phyloP scores from a whole-genome alignment of 352 stramenopile genomes.

The Pythium pyrilobum region DNA sequence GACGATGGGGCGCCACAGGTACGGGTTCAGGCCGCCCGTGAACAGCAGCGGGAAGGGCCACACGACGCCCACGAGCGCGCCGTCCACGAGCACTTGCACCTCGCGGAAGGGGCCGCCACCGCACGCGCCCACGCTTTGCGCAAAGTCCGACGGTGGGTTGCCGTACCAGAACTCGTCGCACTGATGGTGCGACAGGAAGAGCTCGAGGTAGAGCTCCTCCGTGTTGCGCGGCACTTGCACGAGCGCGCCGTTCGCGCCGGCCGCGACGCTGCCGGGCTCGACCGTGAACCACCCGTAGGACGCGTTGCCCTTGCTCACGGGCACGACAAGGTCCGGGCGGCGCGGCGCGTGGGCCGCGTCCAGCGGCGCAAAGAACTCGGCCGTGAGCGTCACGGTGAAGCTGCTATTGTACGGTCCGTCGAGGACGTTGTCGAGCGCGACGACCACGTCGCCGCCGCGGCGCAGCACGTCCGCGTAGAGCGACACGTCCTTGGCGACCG shows the following conservation, averaged over 20 bases:
- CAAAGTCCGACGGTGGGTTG: conserved; percentile 44
- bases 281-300: conserved; percentile 63
- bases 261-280: conserved; percentile 28
- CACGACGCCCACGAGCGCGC: conserved; percentile 49
- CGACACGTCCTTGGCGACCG: conserved; percentile 65
- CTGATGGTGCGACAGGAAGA: conserved; percentile 68
- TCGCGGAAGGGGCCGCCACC: conserved; percentile 57
- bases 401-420: conserved; percentile 51
- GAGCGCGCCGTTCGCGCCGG: conserved; percentile 28
- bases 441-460: conserved; percentile 42
- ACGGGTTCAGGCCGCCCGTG: conserved; percentile 69
- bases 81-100: conserved; percentile 65
- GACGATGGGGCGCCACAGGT: conserved; percentile 72
- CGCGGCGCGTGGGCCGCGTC: conserved; percentile 11
- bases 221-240: conserved; percentile 56
- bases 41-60: conserved; percentile 78
- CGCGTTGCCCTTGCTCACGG: conserved; percentile 37
- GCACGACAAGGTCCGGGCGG: conserved; percentile 37
- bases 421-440: conserved; percentile 66
- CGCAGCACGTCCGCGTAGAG: conserved; percentile 47
- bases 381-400: conserved; percentile 49
- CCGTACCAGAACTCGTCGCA: conserved; percentile 78
- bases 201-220: conserved; percentile 58
- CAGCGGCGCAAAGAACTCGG: conserved; percentile 50
- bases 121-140: conserved; percentile 22